Evolutionary conservation across 805 yeast genomes (phyloP).

Genomic region (Torulaspora microellipsoides): DNA sequence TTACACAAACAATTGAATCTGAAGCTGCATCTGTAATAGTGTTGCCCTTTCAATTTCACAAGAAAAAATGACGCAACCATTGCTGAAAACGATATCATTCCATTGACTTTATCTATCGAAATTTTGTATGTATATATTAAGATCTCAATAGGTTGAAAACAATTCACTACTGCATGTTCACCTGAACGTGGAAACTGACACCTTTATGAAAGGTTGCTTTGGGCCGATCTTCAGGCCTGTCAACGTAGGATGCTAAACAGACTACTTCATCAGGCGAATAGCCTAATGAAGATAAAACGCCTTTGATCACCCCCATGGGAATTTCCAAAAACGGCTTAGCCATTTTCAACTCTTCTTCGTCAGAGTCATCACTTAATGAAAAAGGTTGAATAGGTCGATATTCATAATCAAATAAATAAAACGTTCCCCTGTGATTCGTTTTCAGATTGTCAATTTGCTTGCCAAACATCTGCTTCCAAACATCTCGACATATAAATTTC

Average conservation of each 20-base stretch:
- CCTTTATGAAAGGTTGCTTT: slow-evolving; percentile 24
- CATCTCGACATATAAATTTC: slow-evolving; percentile 89
- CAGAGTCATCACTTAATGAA: slow-evolving; percentile 18
- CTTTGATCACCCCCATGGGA: slow-evolving; percentile 33
- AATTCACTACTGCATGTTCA: slow-evolving; percentile 10
- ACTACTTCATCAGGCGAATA: slow-evolving; percentile 23
- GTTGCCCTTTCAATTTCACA: slow-evolving; percentile 6
- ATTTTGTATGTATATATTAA: background rate
- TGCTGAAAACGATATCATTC: background rate
- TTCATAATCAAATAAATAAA: slow-evolving; percentile 33
- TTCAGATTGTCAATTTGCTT: slow-evolving; percentile 90
- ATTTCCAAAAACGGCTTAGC: slow-evolving; percentile 33
- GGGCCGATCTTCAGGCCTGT: slow-evolving; percentile 21
- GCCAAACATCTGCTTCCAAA: slow-evolving; percentile 75
- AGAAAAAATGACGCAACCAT: slow-evolving; percentile 9
- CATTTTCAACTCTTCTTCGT: slow-evolving; percentile 22
- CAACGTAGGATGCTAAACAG: slow-evolving; percentile 29
- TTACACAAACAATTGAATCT: background rate
- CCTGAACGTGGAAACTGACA: slow-evolving; percentile 33
- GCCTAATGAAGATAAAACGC: slow-evolving; percentile 32
- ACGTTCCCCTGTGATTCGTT: slow-evolving; percentile 74
- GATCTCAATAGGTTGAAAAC: too few species aligned
- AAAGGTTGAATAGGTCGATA: slow-evolving; percentile 29
- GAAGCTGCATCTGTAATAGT: background rate
- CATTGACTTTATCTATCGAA: background rate